phyloP scores from a whole-genome alignment of 257 asterid species.

The Orobanche coerulescens region DNA sequence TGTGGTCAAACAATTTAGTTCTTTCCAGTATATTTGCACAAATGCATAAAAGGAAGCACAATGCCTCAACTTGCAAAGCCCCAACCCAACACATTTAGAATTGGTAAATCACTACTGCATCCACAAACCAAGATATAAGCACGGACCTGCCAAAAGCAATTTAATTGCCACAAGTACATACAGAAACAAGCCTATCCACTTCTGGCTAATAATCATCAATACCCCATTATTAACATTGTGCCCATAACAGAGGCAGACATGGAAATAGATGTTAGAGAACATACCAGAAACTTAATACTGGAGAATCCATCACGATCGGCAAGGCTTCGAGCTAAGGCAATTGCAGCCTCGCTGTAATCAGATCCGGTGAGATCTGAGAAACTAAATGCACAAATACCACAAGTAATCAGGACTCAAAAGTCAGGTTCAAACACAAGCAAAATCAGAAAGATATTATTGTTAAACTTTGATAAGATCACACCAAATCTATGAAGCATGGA shows the following conservation, averaged over 20 bases:
- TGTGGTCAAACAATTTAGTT: not conserved
- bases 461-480: not conserved
- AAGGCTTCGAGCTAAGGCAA: conserved; percentile 76
- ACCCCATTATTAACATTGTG: not conserved
- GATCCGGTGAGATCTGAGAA: conserved; percentile 96
- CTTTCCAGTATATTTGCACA: conserved; percentile 7
- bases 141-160: no score
- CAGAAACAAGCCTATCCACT: not conserved
- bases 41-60: not conserved
- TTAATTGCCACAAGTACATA: not conserved
- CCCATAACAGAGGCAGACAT: conserved; percentile 1
- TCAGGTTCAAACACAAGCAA: conserved; percentile 3
- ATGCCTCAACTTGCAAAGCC: not conserved
- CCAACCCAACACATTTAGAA: not conserved
- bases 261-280: conserved; percentile 12
- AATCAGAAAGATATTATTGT: conserved; percentile 2
- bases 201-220: not conserved
- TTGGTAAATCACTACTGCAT: not conserved
- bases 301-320: conserved; percentile 84
- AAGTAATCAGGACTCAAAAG: conserved; percentile 23
- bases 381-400: conserved; percentile 37
- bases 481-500: no score
- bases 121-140: not conserved
- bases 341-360: conserved; percentile 93
- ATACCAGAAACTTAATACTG: conserved; percentile 69